Evolutionary conservation across 306 rosid species (phyloP), one percentile per base, ranked within the genome.

Genomic region (Prunus davidiana): DNA sequence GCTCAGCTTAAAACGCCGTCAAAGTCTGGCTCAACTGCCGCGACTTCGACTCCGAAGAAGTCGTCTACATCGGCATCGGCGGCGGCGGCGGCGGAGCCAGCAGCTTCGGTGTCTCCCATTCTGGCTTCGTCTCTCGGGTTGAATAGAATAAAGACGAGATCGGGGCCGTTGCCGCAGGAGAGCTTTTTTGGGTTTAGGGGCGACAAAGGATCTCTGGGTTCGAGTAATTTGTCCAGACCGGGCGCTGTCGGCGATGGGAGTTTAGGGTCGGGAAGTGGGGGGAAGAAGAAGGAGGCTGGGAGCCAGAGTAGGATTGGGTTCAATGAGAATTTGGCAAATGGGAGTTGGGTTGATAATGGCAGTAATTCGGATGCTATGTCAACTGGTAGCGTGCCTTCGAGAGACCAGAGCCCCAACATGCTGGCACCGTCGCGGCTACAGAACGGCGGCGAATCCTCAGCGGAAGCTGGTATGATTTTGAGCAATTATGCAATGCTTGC

Each of bases 101-200:
- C 60, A 14, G 80, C 82, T 68, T 82, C 95, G n/a, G 93, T 90
- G 27, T 95, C 99, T 66, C 99, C 99, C 67, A 95, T 95, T 81
- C 80, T 95, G 15, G 97, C 97, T 2, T 95, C 99, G 24, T 95
- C 99, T 28, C 88, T 92, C 0, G 97, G 97, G 45, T 69, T 95
- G 87, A 95, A 95, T 74, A 84, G 87, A 84, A 95, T 95, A 54
- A 95, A 95, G 93, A 95, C 99, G 62, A 86, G 97, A 89, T 95
- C 99, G 79, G 99, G 99, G 47, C 99, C 99, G 71, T 79, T 95
- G 80, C 99, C 99, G 10, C 97, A 92, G 87, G 99, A 95, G 87
- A 95, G 97, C 81, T 95, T 95, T 69, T 84, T 89, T n/a, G 97
- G 97, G 28, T 88, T 92, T 66, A 83, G 93, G 66, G 84, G 84